Base-by-base conservation (phyloP, 495 filamentous ascomycete species). In the Penicillium maclennaniae region DNA sequence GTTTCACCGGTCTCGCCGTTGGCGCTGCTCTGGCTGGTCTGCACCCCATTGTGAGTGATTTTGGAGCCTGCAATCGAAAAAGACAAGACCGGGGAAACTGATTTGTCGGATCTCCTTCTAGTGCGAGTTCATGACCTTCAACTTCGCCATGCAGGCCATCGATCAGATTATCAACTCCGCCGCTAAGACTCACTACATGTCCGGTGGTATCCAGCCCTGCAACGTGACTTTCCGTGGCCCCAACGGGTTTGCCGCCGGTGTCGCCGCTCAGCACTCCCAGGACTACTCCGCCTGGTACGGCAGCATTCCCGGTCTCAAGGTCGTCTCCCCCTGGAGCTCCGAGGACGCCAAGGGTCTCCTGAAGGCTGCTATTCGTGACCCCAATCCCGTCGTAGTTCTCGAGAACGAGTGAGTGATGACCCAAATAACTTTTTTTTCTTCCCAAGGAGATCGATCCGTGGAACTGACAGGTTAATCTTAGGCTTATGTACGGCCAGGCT, bases 101-200 rank as follows among this genome's bases (percentile, higher is more conserved):
- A 52, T 40, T 14, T 25, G 34, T 45, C 4, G 9, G 16, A 19
- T 14, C 41, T 17, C 37, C 16, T 40, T 55, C 27, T 67, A 95
- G 90, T 95, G 90, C 82, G 91, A 96, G 76, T 98, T 98, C 83
- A 98, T 98, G 93, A 98, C 93, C 61, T 98, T 96, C 88, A 98
- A 98, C 82, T 98, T 98, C 71, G 93, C 93, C 72, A 98, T 98
- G 93, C 93, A 98, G 79, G 87, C 93, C 59, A 98, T 98, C 73
- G 93, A 98, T 74, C 93, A 98, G 71, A 91, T 98, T 70, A 92
- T 98, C 84, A 98, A 98, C 83, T 96, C 91, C 44, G 93, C 91
- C 49, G 93, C 91, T 59, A 98, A 97, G 79, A 98, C 93, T 19
- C 95, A 97, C 70, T 98, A 98, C 79, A 98, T 98, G 93, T 96